Percentiles rank a stretch among this genome's conserved stretches.
Conservation (phyloP, 2,329 filamentous ascomycete species). For the Coniochaeta sp. region DNA sequence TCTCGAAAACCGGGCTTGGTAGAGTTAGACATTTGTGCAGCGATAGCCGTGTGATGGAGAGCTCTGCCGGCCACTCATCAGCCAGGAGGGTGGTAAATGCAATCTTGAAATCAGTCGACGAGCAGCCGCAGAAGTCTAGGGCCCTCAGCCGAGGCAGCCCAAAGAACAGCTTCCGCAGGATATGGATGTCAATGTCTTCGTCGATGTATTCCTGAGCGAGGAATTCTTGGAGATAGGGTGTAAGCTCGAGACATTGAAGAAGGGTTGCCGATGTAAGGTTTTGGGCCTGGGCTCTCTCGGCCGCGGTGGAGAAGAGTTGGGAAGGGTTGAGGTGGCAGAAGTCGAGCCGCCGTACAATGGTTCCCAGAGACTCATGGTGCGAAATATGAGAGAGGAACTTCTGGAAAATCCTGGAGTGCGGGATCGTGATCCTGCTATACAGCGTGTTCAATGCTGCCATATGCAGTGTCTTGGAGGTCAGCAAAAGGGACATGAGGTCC, state of each 20-base stretch:
- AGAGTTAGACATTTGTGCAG: constrained; percentile 74
- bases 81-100: constrained; percentile 52
- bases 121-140: constrained; percentile 72
- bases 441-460: constrained; percentile 66
- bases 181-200: constrained; percentile 61
- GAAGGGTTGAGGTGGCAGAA: constrained; percentile 83
- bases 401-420: constrained; percentile 75
- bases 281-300: constrained; percentile 66
- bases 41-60: constrained; percentile 61
- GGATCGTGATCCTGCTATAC: constrained; percentile 74
- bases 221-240: constrained; percentile 70
- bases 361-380: constrained; percentile 61
- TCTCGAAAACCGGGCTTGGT: constrained; percentile 58
- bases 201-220: constrained; percentile 76
- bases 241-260: constrained; percentile 61
- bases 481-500: constrained; percentile 67
- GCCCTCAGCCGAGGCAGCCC: constrained; percentile 57
- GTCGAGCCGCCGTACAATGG: constrained; percentile 70
- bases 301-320: constrained; percentile 66
- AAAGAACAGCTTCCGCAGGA: constrained; percentile 64
- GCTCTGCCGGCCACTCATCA: constrained; percentile 42
- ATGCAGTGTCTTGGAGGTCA: constrained; percentile 70
- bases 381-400: constrained; percentile 69
- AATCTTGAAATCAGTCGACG: constrained; percentile 58
- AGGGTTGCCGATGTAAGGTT: constrained; percentile 72